Percentiles rank a stretch among this genome's conserved stretches.
phyloP scores from a whole-genome alignment of 2,329 filamentous ascomycete genomes.

The Simplicillium aogashimaense region DNA sequence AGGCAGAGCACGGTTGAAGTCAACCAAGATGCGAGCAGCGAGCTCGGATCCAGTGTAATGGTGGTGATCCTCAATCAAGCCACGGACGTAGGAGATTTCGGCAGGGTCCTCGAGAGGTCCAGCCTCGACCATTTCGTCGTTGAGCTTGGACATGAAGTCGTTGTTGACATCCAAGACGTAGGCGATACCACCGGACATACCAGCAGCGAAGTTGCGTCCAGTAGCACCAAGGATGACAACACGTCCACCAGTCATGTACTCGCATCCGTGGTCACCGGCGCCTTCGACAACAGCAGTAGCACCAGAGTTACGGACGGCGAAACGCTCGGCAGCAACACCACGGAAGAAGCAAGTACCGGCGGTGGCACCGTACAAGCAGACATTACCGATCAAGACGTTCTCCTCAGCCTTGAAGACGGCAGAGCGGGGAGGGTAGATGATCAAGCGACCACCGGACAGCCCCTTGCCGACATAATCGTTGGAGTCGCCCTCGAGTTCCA shows the following conservation, averaged over 20 bases:
- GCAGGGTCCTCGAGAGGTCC: conserved; percentile 72
- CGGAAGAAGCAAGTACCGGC: conserved; percentile 92
- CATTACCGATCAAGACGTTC: conserved; percentile 88
- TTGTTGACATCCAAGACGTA: conserved; percentile 85
- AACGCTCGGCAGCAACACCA: conserved; percentile 90
- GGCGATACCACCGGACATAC: conserved; percentile 97
- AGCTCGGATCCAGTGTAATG: conserved; percentile 96
- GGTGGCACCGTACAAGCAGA: conserved; percentile 91
- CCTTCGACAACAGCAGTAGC: conserved; percentile 94
- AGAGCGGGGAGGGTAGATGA: conserved; percentile 83
- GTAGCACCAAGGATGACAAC: conserved; percentile 79
- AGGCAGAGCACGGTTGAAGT: conserved; percentile 84
- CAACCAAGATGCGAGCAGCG: conserved; percentile 83
- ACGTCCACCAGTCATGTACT: conserved; percentile 98
- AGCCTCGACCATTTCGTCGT: conserved; percentile 94
- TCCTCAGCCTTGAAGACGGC: conserved; percentile 94
- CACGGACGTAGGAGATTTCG: conserved; percentile 83
- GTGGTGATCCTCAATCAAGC: conserved; percentile 91
- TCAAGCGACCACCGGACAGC: conserved; percentile 82
- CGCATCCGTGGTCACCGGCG: conserved; percentile 90
- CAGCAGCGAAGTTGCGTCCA: conserved; percentile 93
- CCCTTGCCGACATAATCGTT: conserved; percentile 98
- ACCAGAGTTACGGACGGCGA: conserved; percentile 93
- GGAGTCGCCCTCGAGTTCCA: conserved; percentile 90
- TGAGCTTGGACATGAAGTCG: conserved; percentile 89